Evolutionary conservation across 495 filamentous ascomycete genomes (phyloP), one percentile per base, ranked within the genome.

Genomic region (Aspergillus sclerotioniger): DNA sequence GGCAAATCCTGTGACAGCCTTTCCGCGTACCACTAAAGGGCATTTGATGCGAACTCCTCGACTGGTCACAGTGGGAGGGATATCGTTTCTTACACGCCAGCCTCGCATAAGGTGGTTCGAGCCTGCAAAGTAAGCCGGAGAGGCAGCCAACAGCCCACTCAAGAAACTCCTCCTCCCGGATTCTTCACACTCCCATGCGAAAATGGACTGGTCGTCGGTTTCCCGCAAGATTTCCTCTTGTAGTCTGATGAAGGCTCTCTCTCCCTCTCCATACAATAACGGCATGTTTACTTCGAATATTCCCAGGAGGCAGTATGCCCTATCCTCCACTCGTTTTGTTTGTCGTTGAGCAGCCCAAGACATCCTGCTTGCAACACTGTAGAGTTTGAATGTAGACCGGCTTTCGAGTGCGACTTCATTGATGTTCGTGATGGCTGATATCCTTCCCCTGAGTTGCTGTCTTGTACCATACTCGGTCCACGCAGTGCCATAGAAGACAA

Each of bases 271-370:
- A 41, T 80, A 80, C 0, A 79, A 59, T 32, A 79, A 25, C 0
- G 76, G 74, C 73, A 80, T 78, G 51, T 62, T 73, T 47, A 80
- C 62, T 19, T 60, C 65, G 44, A 80, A 79, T 9, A 80, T 53
- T 0, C 76, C 77, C 19, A 80, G 53, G 2, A 80, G 53, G 41
- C 67, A 72, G 56, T 80, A 80, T 1, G 75, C 74, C 15, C 60
- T 61, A 53, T 80, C 77, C 61, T 77, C 72, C 15, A 51, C 33
- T 3, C 71, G 47, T 0, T 62, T 74, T 0, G 73, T 76, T 4
- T 48, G 28, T 33, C 74, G 50, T 8, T 60, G 51, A 3, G 73
- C 60, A 5, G 68, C 71, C 75, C 74, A 78, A 16, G 67, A 67
- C 75, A 78, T 77, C 3, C 66, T 58, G 46, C 72, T 54, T 1